Evolutionary conservation across 257 asterid genomes (phyloP).

Genomic region (Scutellaria baicalensis): DNA sequence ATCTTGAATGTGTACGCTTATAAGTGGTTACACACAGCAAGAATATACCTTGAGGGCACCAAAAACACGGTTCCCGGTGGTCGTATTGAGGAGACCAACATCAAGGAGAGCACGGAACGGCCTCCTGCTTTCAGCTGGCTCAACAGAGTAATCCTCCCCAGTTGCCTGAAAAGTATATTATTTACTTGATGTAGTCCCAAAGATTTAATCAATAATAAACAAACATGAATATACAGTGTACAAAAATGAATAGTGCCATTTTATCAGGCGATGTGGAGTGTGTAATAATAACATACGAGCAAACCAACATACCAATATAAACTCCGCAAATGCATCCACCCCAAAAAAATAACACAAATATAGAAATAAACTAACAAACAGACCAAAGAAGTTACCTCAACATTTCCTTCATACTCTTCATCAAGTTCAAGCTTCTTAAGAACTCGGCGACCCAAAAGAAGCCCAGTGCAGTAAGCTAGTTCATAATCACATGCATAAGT

Average conservation of each 20-base stretch:
- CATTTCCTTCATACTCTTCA: constrained; percentile 70
- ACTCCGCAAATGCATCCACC: too few relatives aligned
- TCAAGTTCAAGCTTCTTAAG: constrained; percentile 73
- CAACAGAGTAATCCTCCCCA: constrained; percentile 93
- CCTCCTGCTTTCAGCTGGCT: constrained; percentile 78
- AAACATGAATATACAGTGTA: background rate
- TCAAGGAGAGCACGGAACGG: constrained; percentile 96
- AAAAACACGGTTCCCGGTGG: constrained; percentile 85
- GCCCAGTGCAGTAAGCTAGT: constrained; percentile 90
- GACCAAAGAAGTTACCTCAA: constrained; percentile 40
- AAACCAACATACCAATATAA: background rate
- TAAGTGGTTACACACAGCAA: background rate
- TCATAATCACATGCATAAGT: background rate
- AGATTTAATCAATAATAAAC: background rate
- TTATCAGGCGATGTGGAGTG: background rate
- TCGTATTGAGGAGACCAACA: constrained; percentile 83
- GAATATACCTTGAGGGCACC: constrained; percentile 78
- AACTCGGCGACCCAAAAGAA: constrained; percentile 78
- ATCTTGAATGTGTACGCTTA: background rate
- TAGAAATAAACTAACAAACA: too few relatives aligned
- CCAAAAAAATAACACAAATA: background rate
- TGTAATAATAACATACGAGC: background rate
- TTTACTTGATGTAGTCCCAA: background rate
- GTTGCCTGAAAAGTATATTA: constrained; percentile 43
- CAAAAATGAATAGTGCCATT: background rate